A percentile compares a stretch with the other conserved stretches of the same genome.
Evolutionary conservation across 1,139 yeast species (phyloP).

Genomic region (Zygotorulaspora mrakii): DNA sequence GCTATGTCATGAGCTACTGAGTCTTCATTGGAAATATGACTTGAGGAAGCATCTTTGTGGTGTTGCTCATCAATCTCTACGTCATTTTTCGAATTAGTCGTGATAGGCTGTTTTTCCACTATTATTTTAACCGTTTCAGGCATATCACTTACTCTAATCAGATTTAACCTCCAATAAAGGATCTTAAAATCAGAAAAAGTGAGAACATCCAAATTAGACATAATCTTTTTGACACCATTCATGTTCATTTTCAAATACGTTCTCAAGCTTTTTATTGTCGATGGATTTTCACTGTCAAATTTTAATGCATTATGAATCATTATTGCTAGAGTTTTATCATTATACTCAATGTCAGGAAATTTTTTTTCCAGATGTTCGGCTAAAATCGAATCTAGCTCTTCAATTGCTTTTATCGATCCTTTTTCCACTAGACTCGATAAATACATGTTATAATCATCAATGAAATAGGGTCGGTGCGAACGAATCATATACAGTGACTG

Average conservation of each 20-base stretch:
- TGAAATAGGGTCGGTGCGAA: constrained; percentile 33
- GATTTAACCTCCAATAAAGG: constrained; percentile 17
- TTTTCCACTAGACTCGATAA: constrained; percentile 43
- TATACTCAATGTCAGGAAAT: constrained; percentile 39
- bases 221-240: constrained; percentile 39
- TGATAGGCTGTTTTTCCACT: constrained; percentile 37
- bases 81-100: neutral
- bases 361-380: constrained; percentile 35
- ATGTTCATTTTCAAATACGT: constrained; percentile 30
- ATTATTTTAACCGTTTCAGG: constrained; percentile 36
- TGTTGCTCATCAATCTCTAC: no score
- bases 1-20: no score
- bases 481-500: constrained; percentile 51
- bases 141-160: constrained; percentile 21
- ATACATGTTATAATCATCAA: constrained; percentile 48
- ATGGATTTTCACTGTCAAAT: constrained; percentile 10
- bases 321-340: constrained; percentile 45
- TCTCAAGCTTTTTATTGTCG: constrained; percentile 13
- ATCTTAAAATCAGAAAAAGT: constrained; percentile 57
- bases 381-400: constrained; percentile 27
- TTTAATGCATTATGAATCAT: constrained; percentile 42
- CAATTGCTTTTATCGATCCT: constrained; percentile 28
- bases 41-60: neutral
- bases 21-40: neutral
- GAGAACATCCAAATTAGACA: constrained; percentile 64